Base-by-base conservation (phyloP, 2,329 filamentous ascomycete species). In the Hypoxylon sp. region DNA sequence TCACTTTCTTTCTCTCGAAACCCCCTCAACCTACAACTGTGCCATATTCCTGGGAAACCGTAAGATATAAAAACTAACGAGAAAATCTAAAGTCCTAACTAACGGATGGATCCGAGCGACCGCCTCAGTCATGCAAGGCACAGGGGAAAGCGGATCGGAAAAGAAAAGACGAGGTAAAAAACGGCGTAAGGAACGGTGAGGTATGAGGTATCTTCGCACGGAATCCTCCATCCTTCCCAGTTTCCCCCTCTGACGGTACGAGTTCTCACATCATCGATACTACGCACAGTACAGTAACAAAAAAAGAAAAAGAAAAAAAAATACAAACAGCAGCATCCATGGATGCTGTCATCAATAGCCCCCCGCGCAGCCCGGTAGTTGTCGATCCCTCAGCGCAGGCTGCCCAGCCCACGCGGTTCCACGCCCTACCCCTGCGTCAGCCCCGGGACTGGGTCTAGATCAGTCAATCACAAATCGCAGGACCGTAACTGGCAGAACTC, bases 181-280 rank as follows among this genome's bases (percentile, higher is more conserved):
- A 54, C 26, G 48, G 31, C 61, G 26, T 53, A 60, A 54, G 55
- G 50, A 60, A 67, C 66, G 60, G 66, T 70, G 67, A 51, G 61
- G 44, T 65, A 61, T 70, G 67, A 51, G 61, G 44, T 65, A 35
- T 68, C 46, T 37, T 59, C 44, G 57, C 58, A 19, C 37, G 66
- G 65, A 59, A 68, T 69, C 62, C 66, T 66, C 59, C 61, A 69
- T 66, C 55, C 62, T 60, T 66, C 54, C 57, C 57, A 60, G 33
- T 26, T 58, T 58, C 50, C 31, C 22, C 46, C 5, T 37, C 29
- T 39, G 17, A 47, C 61, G 5, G 37, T 44, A 44, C 17, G 44
- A 58, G 2, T 29, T 69, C 66, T 71, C 65, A 68, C 66, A 71
- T 68, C 68, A 69, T 71, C 66, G 69, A 66, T 66, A 66, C 68